Evolutionary conservation across 768 basidiomycete species (phyloP), one percentile per base, ranked within the genome.

Genomic region (Amanita molliuscula): DNA sequence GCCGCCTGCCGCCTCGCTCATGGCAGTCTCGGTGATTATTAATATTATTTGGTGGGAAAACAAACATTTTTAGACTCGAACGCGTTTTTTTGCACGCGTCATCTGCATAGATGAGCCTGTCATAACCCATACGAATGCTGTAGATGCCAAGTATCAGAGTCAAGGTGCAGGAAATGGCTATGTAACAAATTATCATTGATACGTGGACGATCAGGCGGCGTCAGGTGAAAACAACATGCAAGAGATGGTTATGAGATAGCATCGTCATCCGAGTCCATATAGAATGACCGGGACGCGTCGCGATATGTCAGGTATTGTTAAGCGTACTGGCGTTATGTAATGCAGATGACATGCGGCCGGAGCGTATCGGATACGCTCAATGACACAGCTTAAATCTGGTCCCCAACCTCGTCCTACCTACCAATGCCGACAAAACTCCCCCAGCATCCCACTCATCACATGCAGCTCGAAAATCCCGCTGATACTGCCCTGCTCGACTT

Each of bases 401-500:
- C 9, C 25, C 2, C 28, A 28, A 28, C 13, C 26, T 44, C 28
- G 28, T 28, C 16, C 42, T 28, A 34, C 48, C 41, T 29, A 47
- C 48, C 52, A 53, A 55, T 56, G 58, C 56, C 58, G 23, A 54
- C 48, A 18, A 47, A 44, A 50, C 28, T 54, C 28, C 29, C 44
- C 29, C 57, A 58, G 33, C 55, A 54, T 43, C 51, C 54, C 62
- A 56, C 54, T 58, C 55, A 55, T 47, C 58, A 58, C 47, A 46
- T 59, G 52, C 48, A 59, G 44, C 44, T 54, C 36, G 60, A 63
- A 51, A 41, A 38, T 36, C 59, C 64, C 42, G 67, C 74, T 16
- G 85, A 88, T 59, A 70, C 78, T 48, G 75, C 77, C 35, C 65
- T 90, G 4, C 79, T 89, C 50, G 77, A 88, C 48, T 53, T 81